phyloP scores from a whole-genome alignment of 352 stramenopile species.

The Globisporangium polare region DNA sequence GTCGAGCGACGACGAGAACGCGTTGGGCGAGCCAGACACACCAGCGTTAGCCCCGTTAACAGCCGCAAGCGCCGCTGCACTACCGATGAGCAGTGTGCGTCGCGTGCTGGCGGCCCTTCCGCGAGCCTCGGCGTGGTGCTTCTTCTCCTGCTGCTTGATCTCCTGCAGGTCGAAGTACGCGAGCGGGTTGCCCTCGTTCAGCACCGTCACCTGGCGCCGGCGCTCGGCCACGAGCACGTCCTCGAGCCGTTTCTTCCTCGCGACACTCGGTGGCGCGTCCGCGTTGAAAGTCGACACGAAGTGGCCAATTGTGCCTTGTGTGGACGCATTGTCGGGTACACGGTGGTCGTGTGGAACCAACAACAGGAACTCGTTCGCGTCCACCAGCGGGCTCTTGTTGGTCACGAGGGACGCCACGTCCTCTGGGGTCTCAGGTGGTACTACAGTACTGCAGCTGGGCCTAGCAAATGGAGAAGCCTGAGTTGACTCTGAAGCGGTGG shows the following conservation, averaged over 20 bases:
- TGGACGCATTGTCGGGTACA: slow-evolving; percentile 12
- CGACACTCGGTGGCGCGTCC: slow-evolving; percentile 37
- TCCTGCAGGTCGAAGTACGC: slow-evolving; percentile 48
- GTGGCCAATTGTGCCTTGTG: slow-evolving; percentile 29
- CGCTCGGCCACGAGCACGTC: slow-evolving; percentile 32
- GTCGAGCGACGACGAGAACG: slow-evolving; percentile 1
- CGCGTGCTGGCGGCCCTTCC: slow-evolving; percentile 21
- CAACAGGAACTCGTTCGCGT: slow-evolving; percentile 59
- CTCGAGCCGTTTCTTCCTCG: slow-evolving; percentile 27
- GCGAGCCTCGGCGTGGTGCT: slow-evolving; percentile 20
- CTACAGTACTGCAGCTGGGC: neutral
- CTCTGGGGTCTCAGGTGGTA: neutral
- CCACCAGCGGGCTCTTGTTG: slow-evolving; percentile 23
- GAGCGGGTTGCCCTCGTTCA: slow-evolving; percentile 65
- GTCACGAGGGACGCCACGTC: neutral
- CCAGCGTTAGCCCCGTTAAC: neutral
- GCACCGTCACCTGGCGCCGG: slow-evolving; percentile 21
- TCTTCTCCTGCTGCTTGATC: slow-evolving; percentile 24
- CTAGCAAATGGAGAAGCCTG: neutral
- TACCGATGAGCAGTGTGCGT: slow-evolving; percentile 17
- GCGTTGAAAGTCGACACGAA: slow-evolving; percentile 52
- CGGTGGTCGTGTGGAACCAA: slow-evolving; percentile 20
- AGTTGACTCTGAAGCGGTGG: too few relatives aligned
- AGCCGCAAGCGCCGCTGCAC: neutral
- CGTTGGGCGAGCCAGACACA: neutral